phyloP scores from a whole-genome alignment of 805 yeast genomes.

The Saccharomycopsis synnaedendra region DNA sequence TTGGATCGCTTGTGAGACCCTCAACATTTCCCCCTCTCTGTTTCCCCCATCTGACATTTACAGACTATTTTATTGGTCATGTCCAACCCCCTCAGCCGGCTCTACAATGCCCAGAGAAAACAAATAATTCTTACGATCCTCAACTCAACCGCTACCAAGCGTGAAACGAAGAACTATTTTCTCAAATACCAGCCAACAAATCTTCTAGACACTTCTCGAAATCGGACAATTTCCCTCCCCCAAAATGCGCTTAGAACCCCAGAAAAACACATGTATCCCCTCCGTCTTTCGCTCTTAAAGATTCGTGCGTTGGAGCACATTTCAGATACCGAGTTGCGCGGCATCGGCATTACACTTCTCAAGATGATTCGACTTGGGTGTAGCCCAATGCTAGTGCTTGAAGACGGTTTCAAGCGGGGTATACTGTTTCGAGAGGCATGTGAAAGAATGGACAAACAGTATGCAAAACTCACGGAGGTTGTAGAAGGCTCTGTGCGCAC shows the following conservation, averaged over 20 bases:
- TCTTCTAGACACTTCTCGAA: constrained; percentile 18
- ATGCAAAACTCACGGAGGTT: constrained; percentile 1
- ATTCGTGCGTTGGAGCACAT: constrained; percentile 31
- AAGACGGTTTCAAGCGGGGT: constrained; percentile 21
- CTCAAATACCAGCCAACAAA: constrained; percentile 50
- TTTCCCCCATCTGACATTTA: background rate
- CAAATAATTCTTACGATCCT: constrained; percentile 76
- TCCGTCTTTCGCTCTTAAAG: constrained; percentile 44
- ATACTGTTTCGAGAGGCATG: constrained; percentile 7
- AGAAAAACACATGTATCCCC: background rate
- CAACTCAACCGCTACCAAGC: constrained; percentile 83
- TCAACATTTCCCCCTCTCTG: too few species aligned
- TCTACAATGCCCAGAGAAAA: constrained; percentile 29
- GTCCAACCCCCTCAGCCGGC: constrained; percentile 6
- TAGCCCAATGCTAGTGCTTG: constrained; percentile 59
- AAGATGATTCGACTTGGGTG: constrained; percentile 55
- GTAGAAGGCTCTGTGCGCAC: constrained; percentile 10
- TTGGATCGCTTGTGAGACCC: too few species aligned
- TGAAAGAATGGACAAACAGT: constrained; percentile 10
- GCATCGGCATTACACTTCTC: constrained; percentile 45
- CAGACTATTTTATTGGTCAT: background rate
- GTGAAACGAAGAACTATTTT: constrained; percentile 80
- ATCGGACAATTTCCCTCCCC: background rate
- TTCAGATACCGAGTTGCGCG: constrained; percentile 24
- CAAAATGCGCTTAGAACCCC: background rate